Evolutionary conservation across 352 stramenopile genomes (phyloP).

Genomic region (Phytophthora chlamydospora): DNA sequence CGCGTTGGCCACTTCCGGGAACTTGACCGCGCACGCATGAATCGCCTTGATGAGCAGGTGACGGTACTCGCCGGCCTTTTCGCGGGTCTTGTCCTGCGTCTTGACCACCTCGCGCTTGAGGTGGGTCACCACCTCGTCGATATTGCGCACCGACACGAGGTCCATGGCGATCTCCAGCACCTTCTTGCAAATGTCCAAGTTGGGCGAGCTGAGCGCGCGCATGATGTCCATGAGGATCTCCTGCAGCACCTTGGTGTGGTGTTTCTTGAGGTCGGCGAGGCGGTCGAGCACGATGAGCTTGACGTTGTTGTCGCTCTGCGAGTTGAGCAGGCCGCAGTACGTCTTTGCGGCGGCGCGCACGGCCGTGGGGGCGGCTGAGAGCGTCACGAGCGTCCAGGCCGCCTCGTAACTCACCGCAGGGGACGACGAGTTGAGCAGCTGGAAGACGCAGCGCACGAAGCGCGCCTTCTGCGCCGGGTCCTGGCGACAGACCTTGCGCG

Average conservation of each 20-base stretch:
- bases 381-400: constrained; percentile 98
- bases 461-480: constrained; percentile 98
- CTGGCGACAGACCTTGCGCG: constrained; percentile 97
- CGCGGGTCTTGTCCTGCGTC: constrained; percentile 89
- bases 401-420: constrained; percentile 97
- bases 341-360: constrained; percentile 97
- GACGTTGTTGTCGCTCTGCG: constrained; percentile 99
- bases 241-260: constrained; percentile 97
- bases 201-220: constrained; percentile 95
- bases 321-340: constrained; percentile 97
- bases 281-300: constrained; percentile 99
- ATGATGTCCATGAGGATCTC: constrained; percentile 99
- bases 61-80: constrained; percentile 97
- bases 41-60: constrained; percentile 98
- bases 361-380: constrained; percentile 98
- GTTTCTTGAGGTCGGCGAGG: constrained; percentile 97
- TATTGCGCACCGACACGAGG: constrained; percentile 97
- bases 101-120: constrained; percentile 93
- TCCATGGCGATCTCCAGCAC: constrained; percentile 98
- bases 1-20: constrained; percentile 96
- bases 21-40: constrained; percentile 97
- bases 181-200: constrained; percentile 99
- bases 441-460: constrained; percentile 99
- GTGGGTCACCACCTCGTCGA: constrained; percentile 95
- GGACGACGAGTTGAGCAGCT: constrained; percentile 95